phyloP scores from a whole-genome alignment of 495 filamentous ascomycete species.

The Podospora bellae-mahoneyi region DNA sequence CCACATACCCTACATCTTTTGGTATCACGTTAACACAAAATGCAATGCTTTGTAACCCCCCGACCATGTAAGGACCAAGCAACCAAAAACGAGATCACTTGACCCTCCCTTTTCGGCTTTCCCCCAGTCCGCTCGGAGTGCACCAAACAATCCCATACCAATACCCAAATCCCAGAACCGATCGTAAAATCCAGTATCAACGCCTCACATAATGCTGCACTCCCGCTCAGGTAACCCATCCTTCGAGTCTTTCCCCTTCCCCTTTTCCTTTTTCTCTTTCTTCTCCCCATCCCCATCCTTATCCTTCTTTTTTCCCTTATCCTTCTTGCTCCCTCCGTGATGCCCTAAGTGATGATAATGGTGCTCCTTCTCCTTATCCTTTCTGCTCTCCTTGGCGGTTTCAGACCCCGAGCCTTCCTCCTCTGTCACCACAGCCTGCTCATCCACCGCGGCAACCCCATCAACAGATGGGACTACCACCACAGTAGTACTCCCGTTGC shows the following conservation, averaged over 20 bases:
- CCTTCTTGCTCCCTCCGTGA: conserved; percentile 43
- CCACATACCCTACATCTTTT: not conserved
- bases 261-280: conserved; percentile 34
- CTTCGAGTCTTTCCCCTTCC: conserved; percentile 34
- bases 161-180: not conserved
- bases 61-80: not conserved
- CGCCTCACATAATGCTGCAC: conserved; percentile 51
- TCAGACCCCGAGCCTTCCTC: conserved; percentile 43
- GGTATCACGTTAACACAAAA: not conserved
- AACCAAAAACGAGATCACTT: not conserved
- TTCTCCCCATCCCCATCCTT: conserved; percentile 29
- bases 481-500: conserved; percentile 19
- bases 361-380: conserved; percentile 38
- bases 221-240: conserved; percentile 61
- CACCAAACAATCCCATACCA: not conserved
- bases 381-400: conserved; percentile 29
- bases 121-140: not conserved
- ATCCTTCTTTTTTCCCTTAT: conserved; percentile 44
- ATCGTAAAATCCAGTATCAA: not conserved
- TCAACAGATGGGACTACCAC: conserved; percentile 17
- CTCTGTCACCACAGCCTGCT: conserved; percentile 37
- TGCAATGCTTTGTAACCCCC: not conserved
- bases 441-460: conserved; percentile 32
- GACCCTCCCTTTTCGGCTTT: not conserved
- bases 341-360: conserved; percentile 30